Conservation (phyloP, 1,139 yeast species). For the Taphrina pruni region DNA sequence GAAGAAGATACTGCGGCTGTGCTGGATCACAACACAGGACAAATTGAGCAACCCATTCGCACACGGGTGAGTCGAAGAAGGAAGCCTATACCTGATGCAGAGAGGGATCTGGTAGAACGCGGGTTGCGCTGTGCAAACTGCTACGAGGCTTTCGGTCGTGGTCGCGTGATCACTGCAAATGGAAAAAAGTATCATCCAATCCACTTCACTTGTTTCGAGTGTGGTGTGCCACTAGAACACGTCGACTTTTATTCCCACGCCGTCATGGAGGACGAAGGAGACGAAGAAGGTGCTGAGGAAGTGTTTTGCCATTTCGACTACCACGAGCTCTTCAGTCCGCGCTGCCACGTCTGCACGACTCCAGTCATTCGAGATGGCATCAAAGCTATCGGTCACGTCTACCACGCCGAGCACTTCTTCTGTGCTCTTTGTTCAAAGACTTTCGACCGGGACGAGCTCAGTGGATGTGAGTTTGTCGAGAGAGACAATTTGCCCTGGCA, state of each 20-base stretch:
- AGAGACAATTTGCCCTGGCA: conserved; percentile 37
- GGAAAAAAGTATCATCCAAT: conserved; percentile 18
- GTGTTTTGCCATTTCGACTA: conserved; percentile 52
- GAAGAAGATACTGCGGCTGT: neutral
- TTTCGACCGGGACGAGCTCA: neutral
- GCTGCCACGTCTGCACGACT: conserved; percentile 51
- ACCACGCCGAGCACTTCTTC: conserved; percentile 52
- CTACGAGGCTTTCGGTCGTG: conserved; percentile 22
- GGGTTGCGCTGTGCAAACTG: conserved; percentile 32
- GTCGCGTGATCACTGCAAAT: conserved; percentile 24
- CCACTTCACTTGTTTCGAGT: conserved; percentile 27
- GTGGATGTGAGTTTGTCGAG: conserved; percentile 13
- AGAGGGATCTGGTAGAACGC: conserved; percentile 6
- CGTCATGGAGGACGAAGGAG: neutral
- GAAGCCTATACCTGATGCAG: neutral
- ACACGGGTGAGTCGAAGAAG: neutral
- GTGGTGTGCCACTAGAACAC: conserved; percentile 32
- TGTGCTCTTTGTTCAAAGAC: conserved; percentile 50
- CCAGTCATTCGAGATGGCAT: conserved; percentile 51
- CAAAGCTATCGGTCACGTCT: conserved; percentile 50
- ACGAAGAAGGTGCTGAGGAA: conserved; percentile 27
- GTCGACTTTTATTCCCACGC: conserved; percentile 29
- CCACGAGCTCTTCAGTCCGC: conserved; percentile 51
- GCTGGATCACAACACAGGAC: neutral
- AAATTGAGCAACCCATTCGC: neutral